phyloP scores from a whole-genome alignment of 2,329 filamentous ascomycete species.

The Ophiostoma himal-ulmi region DNA sequence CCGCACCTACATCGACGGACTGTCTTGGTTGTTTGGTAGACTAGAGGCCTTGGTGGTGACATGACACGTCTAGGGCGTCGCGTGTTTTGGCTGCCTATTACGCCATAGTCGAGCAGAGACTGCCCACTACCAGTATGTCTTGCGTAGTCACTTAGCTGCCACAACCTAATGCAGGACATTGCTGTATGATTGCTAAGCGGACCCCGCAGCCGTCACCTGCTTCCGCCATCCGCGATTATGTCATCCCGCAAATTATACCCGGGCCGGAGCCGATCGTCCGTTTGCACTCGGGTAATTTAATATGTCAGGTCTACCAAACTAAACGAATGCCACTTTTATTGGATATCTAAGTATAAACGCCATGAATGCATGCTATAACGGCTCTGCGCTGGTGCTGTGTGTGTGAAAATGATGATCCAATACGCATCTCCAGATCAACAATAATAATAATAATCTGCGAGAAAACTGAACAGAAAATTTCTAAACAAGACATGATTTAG shows the following conservation, averaged over 20 bases:
- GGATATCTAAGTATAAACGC: constrained; percentile 2
- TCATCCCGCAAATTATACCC: neutral
- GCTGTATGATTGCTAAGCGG: too few species aligned
- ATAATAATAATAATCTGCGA: too few species aligned
- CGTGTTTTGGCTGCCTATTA: constrained; percentile 1
- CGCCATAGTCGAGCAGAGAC: neutral
- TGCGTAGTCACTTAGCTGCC: too few species aligned
- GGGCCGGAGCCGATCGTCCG: neutral
- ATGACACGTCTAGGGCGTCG: constrained; percentile 6
- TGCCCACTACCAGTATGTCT: too few species aligned
- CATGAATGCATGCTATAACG: neutral
- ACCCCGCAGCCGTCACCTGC: too few species aligned
- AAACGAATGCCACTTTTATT: neutral
- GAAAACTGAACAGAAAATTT: neutral
- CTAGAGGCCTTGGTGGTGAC: neutral
- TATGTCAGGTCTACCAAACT: neutral
- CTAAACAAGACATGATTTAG: neutral
- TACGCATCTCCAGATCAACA: neutral
- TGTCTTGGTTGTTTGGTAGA: neutral
- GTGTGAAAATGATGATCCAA: neutral
- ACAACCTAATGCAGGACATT: too few species aligned
- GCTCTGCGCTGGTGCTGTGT: neutral
- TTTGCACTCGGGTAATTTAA: too few species aligned
- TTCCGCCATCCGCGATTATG: neutral
- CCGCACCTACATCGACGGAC: neutral